Percentiles rank a stretch among this genome's conserved stretches.
Conservation (phyloP, 129 eudicot genomes). For the Centaurea solstitialis region DNA sequence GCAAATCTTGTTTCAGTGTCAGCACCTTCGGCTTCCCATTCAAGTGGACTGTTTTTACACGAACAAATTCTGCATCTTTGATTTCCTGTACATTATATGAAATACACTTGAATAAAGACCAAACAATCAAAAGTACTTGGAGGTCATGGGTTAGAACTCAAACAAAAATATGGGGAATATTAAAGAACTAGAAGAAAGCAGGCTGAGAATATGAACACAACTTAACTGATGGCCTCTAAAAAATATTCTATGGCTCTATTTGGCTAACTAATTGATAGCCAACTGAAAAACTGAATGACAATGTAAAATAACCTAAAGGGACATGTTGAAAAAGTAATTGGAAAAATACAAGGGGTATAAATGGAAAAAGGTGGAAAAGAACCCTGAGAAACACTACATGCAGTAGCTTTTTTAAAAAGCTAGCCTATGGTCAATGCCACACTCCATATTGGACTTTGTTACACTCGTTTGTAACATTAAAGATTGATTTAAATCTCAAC, state of each 20-base stretch:
- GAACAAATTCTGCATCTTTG: constrained; percentile 73
- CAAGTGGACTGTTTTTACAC: constrained; percentile 71
- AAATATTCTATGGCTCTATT: neutral
- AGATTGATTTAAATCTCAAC: neutral
- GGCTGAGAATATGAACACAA: neutral
- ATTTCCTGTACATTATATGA: constrained; percentile 49
- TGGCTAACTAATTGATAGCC: no score
- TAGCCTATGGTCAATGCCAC: neutral
- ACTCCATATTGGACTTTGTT: neutral
- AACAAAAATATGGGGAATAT: neutral
- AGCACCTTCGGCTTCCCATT: constrained; percentile 90
- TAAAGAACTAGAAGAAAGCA: neutral
- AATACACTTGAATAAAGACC: neutral
- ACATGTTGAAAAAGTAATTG: neutral
- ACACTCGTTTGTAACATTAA: neutral
- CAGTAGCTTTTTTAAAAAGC: neutral
- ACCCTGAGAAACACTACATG: neutral
- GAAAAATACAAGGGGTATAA: neutral
- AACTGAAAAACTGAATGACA: neutral
- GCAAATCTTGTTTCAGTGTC: constrained; percentile 91
- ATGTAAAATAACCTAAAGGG: neutral
- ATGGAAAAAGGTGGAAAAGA: no score
- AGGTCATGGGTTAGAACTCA: neutral
- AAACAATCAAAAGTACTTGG: neutral
- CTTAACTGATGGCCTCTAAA: neutral